Evolutionary conservation across 176 grass and related monocot species (phyloP).

Genomic region (Triticum turgidum): DNA sequence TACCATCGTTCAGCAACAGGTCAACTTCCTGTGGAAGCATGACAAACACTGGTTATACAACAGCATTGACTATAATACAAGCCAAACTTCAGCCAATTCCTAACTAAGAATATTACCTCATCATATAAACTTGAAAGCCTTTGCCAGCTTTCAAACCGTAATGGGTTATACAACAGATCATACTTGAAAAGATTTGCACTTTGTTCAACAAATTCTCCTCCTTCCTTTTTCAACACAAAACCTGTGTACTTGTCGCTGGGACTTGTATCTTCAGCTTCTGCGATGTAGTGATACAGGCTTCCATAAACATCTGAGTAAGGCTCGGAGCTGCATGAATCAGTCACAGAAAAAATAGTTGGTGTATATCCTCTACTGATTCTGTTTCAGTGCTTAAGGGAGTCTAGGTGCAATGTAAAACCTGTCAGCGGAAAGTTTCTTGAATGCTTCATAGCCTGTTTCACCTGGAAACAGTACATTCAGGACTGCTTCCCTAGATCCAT

Average conservation of each 20-base stretch:
- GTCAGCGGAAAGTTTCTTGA: conserved; percentile 60
- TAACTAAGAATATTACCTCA: conserved; percentile 61
- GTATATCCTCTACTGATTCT: conserved; percentile 19
- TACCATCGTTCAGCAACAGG: conserved; percentile 93
- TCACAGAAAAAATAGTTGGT: conserved; percentile 36
- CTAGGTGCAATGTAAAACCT: conserved; percentile 52
- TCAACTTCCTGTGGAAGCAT: conserved; percentile 75
- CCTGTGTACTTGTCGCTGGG: conserved; percentile 92
- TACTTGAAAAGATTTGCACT: conserved; percentile 95
- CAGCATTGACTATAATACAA: conserved; percentile 30
- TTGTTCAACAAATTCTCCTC: conserved; percentile 93
- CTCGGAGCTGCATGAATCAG: conserved; percentile 67
- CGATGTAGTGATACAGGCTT: conserved; percentile 81
- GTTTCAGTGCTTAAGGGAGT: conserved; percentile 14
- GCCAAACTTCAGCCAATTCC: conserved; percentile 31
- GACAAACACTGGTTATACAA: conserved; percentile 29
- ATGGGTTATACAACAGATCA: conserved; percentile 88
- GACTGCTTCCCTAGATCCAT: conserved; percentile 62
- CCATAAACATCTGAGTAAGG: conserved; percentile 94
- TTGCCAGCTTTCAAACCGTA: conserved; percentile 92
- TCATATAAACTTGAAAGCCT: conserved; percentile 95
- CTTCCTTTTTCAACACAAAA: conserved; percentile 99
- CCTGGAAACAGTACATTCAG: conserved; percentile 74
- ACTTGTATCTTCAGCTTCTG: conserved; percentile 90
- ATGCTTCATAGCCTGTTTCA: conserved; percentile 63